These are phyloP conservation scores for Erodium trifolium DNA, from an alignment of 441 rosid genomes.

Conservation along the genomic window DNA sequence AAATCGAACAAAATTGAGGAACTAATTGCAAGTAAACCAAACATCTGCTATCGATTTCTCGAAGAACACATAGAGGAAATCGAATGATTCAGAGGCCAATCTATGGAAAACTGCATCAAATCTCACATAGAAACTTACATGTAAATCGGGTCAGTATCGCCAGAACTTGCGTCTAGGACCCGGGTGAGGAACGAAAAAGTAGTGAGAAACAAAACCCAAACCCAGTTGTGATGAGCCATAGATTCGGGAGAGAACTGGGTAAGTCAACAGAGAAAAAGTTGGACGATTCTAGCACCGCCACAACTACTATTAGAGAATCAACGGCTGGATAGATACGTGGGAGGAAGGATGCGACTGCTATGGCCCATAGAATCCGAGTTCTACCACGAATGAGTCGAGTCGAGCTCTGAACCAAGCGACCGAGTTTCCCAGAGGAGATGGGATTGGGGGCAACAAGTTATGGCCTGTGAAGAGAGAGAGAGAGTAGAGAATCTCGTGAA, in stretches of 20 bases:
- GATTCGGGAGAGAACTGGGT: background rate
- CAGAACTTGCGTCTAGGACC: background rate
- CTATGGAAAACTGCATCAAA: background rate
- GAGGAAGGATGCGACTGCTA: background rate
- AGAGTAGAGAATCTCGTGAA: background rate
- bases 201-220: background rate
- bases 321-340: background rate
- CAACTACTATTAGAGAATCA: background rate
- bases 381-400: background rate
- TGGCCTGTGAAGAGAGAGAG: background rate
- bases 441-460: background rate
- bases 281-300: too few species aligned
- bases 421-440: background rate
- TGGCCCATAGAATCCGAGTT: background rate
- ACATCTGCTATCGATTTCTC: background rate
- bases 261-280: background rate
- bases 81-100: background rate
- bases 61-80: background rate
- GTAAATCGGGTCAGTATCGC: background rate
- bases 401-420: background rate
- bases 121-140: background rate
- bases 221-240: background rate
- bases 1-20: too few species aligned
- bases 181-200: background rate
- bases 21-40: background rate